Conservation (phyloP, 495 filamentous ascomycete genomes). For the Beverwykella pulmonaria region DNA sequence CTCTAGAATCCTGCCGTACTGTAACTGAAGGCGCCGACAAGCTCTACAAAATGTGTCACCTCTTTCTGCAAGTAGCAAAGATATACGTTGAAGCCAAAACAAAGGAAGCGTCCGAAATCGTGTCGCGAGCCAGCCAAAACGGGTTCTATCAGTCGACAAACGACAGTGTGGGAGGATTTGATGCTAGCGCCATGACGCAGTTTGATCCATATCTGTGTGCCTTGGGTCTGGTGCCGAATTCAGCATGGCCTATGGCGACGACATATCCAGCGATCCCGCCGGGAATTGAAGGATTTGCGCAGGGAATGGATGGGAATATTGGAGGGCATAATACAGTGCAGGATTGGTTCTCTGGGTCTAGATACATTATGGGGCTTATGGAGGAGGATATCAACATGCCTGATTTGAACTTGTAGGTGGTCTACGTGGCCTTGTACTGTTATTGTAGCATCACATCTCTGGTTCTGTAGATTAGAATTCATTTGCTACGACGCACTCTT, state of each 20-base stretch:
- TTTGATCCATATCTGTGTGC: constrained; percentile 68
- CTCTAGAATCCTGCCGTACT: constrained; percentile 55
- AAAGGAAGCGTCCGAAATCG: constrained; percentile 45
- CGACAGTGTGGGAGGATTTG: constrained; percentile 45
- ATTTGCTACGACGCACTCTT: background rate
- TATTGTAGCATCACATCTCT: background rate
- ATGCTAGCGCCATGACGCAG: constrained; percentile 56
- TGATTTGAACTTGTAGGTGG: constrained; percentile 14
- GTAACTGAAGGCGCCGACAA: constrained; percentile 61
- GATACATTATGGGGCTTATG: constrained; percentile 64
- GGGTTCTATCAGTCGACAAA: background rate
- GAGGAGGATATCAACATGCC: constrained; percentile 36
- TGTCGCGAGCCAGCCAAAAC: constrained; percentile 20
- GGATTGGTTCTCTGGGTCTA: constrained; percentile 70
- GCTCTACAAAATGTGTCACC: constrained; percentile 62
- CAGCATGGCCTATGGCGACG: constrained; percentile 20
- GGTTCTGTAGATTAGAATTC: background rate
- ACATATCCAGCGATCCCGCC: background rate
- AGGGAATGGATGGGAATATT: background rate
- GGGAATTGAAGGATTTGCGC: background rate
- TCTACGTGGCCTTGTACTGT: background rate
- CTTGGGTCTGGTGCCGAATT: constrained; percentile 60
- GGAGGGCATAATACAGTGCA: constrained; percentile 46
- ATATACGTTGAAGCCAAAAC: constrained; percentile 64
- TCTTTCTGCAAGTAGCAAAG: constrained; percentile 63